Evolutionary conservation across 129 eudicot genomes (phyloP), one percentile per base, ranked within the genome.

Genomic region (Helichrysum umbraculigerum): DNA sequence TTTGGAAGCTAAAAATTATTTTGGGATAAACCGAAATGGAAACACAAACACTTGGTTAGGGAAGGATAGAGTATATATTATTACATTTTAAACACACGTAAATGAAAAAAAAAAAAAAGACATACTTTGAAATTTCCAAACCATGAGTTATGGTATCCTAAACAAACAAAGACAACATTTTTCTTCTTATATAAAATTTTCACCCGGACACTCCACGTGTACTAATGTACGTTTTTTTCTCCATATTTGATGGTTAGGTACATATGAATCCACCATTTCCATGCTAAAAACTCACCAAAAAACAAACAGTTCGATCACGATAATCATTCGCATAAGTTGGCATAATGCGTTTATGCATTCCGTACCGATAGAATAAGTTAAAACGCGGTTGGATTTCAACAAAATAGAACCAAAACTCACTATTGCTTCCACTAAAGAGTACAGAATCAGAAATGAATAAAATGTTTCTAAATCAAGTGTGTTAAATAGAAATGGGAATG

Each of bases 391-490:
- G 42, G 75, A 68, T 73, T 73, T 66, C 8, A 67, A 80, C 65
- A 63, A 4, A 58, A 74, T 39, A 67, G 68, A 74, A 56, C 66
- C 29, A 52, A 16, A 42, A 70, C 50, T 57, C 30, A 80, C 83
- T 67, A 80, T 74, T 74, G 83, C 83, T 80, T 80, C 83, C 83
- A 80, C 79, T 80, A 80, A 80, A 80, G 79, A 80, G 57, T 37
- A 80, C 79, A 80, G 82, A 62, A 78, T 78, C 76, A 21, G 14
- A 66, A 44, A 68, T 80, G 83, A 80, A 78, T 70, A 79, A 78
- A 44, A 50, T 33, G 77, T 86, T 86, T 76, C 89, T 74, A 76
- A 79, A 82, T 86, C 83, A 85, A 79, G 89, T 72, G 69, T 85
- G 80, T 72, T 52, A 77, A 78, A n/a, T n/a, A n/a, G n/a, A n/a